Base-by-base conservation (phyloP, 768 basidiomycete species). In the Leccinum uliginosum region DNA sequence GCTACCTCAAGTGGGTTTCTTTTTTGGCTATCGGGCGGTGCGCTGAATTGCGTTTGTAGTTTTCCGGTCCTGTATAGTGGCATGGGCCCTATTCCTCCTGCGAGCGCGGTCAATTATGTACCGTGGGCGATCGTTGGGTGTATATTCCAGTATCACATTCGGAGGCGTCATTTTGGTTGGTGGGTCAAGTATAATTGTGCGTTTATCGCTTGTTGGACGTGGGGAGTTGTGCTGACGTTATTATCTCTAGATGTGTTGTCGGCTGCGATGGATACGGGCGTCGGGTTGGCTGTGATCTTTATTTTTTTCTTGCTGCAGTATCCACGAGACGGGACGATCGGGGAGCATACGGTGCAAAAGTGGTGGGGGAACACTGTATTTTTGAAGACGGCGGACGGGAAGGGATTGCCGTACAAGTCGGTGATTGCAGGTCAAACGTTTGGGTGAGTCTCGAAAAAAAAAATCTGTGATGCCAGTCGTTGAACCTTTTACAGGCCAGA, bases 191-290 rank as follows among this genome's bases (percentile, higher is more conserved):
- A 75, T 59, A 75, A 75, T 19, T 75, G 74, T 75, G 38, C 51
- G 73, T 59, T n/a, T n/a, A 4, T 38, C 27, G 12, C 0, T 8
- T 45, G 19, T 14, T 14, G 17, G 2, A 6, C 3, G 9, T 3
- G 11, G 10, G 44, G n/a, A 26, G 10, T 5, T 5, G 4, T 21
- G 44, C 65, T 82, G 19, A 55, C 6, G n/a, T n/a, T n/a, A n/a
- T n/a, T n/a, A n/a, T n/a, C n/a, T n/a, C n/a, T n/a, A 78, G 78
- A 87, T 60, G 82, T 88, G 19, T 70, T 89, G n/a, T 88, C 86
- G 7, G 85, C 86, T 10, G 87, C 84, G 4, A 63, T 89, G 62
- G 87, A 88, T 62, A 79, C 87, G 14, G 86, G 88, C n/a, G 74
- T 87, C 9, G 85, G 86, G 0, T 60, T 87, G 17, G 71, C 78